These are phyloP conservation scores for Peronospora destructor DNA, from an alignment of 352 stramenopile genomes.

Conservation along the genomic window DNA sequence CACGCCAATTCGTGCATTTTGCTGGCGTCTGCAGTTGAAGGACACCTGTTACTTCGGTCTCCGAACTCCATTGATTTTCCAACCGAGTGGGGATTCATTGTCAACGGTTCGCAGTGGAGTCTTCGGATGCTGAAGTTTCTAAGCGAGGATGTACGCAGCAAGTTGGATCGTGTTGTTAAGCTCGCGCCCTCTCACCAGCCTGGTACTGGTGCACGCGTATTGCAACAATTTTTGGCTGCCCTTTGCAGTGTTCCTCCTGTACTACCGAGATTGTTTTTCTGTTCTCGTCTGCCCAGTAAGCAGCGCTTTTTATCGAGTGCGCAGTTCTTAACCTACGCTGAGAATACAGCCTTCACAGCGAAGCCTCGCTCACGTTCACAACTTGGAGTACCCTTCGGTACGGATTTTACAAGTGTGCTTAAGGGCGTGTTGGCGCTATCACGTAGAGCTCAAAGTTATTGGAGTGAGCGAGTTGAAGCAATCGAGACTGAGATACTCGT, in stretches of 20 bases:
- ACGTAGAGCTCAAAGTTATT: slow-evolving; percentile 12
- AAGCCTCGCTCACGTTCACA: slow-evolving; percentile 46
- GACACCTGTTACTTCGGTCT: slow-evolving; percentile 26
- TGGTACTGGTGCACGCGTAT: slow-evolving; percentile 25
- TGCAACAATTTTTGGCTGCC: slow-evolving; percentile 33
- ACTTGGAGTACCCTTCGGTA: slow-evolving; percentile 42
- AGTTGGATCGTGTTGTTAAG: slow-evolving; percentile 24
- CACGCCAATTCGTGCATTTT: slow-evolving; percentile 24
- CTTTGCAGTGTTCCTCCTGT: slow-evolving; percentile 26
- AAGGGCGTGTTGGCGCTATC: slow-evolving; percentile 32
- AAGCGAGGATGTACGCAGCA: slow-evolving; percentile 13
- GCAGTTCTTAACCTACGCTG: slow-evolving; percentile 43
- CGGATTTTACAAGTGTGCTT: slow-evolving; percentile 43
- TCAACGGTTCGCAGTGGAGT: slow-evolving; percentile 11
- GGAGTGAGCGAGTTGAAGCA: slow-evolving; percentile 9
- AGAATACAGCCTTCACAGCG: slow-evolving; percentile 34
- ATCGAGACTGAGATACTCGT: slow-evolving; percentile 31
- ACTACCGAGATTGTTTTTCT: slow-evolving; percentile 40
- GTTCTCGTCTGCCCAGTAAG: slow-evolving; percentile 20
- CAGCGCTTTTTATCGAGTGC: slow-evolving; percentile 29
- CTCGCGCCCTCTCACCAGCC: slow-evolving; percentile 16
- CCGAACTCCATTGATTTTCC: slow-evolving; percentile 22
- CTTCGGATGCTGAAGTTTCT: slow-evolving; percentile 11
- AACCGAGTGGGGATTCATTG: neutral
- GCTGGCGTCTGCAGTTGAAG: slow-evolving; percentile 30